Base-by-base conservation (phyloP, 108 stramenopile species). In the Halocafeteria seosinensis region DNA sequence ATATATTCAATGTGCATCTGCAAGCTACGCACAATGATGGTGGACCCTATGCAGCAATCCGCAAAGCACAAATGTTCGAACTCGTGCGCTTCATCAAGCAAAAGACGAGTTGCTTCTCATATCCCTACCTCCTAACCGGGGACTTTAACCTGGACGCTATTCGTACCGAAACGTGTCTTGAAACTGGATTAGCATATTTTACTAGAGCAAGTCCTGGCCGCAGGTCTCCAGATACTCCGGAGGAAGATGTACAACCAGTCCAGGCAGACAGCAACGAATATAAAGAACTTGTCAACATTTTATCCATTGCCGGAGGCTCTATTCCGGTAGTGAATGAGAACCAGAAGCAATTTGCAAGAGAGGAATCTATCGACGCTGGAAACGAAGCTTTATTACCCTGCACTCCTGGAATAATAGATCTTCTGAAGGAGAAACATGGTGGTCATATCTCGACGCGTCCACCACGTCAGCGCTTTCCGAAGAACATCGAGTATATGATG, bases 1-100 rank as follows among this genome's bases (percentile, higher is more conserved):
- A 59, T n/a, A 35, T 59, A 35, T 59, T 59, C 57, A 59, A 59
- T 35, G 12, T 11, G 34, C 57, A 59, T n/a, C n/a, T 59, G 57
- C 57, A 59, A n/a, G 57, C 57, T 33, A 59, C 57, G 17, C 57
- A 59, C 28, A 27, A 33, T 2, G 57, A 35, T 13, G 57, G 6
- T 13, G 28, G 57, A 12, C 12, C 17, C 11, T 59, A 27, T 35
- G 2, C 12, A 12, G 17, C 5, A 13, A 35, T 59, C 21, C 17
- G 57, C 5, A 3, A 4, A 35, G 2, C 2, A 35, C 57, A 59
- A 35, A 11, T 59, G 17, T 21, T 13, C 17, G 57, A 59, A n/a
- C 6, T 59, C 34, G n/a, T 59, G 13, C 17, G 17, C 12, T 59
- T 59, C 57, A 59, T 59, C 21, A 33, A 17, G 27, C 17, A 35